These are phyloP conservation scores for Dittrichia graveolens DNA, from an alignment of 129 eudicot species.

Conservation along the genomic window DNA sequence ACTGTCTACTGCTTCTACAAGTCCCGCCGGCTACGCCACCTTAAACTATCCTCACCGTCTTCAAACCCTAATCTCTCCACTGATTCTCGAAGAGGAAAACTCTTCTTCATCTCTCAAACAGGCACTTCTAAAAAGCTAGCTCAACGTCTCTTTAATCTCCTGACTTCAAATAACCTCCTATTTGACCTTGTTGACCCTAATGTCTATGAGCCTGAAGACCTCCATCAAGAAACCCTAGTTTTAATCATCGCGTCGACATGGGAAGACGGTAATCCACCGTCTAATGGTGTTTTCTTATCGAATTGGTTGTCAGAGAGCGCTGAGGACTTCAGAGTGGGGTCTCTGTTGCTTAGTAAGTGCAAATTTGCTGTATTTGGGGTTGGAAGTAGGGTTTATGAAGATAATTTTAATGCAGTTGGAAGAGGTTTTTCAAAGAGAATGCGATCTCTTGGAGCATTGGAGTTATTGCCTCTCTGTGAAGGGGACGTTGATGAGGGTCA, in stretches of 20 bases:
- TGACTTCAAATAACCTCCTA: constrained; percentile 42
- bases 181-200: constrained; percentile 73
- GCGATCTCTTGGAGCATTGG: constrained; percentile 69
- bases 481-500: constrained; percentile 91
- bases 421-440: constrained; percentile 44
- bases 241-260: constrained; percentile 80
- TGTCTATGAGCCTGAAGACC: constrained; percentile 83
- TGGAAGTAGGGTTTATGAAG: constrained; percentile 75
- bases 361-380: constrained; percentile 82
- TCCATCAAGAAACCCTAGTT: constrained; percentile 62
- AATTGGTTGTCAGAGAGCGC: constrained; percentile 89
- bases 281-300: constrained; percentile 63
- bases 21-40: constrained; percentile 64
- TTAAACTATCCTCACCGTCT: constrained; percentile 33
- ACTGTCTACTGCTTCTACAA: constrained; percentile 78
- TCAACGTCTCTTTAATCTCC: constrained; percentile 46
- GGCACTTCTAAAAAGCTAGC: constrained; percentile 86
- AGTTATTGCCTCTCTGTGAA: constrained; percentile 64
- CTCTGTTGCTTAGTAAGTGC: constrained; percentile 52
- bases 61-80: constrained; percentile 19
- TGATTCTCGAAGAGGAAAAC: constrained; percentile 51
- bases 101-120: constrained; percentile 72
- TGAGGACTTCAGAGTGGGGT: constrained; percentile 86
- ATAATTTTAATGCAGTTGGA: constrained; percentile 62
- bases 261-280: constrained; percentile 76